phyloP scores from a whole-genome alignment of 1,284 basidiomycete genomes.

The Bjerkandera adusta region DNA sequence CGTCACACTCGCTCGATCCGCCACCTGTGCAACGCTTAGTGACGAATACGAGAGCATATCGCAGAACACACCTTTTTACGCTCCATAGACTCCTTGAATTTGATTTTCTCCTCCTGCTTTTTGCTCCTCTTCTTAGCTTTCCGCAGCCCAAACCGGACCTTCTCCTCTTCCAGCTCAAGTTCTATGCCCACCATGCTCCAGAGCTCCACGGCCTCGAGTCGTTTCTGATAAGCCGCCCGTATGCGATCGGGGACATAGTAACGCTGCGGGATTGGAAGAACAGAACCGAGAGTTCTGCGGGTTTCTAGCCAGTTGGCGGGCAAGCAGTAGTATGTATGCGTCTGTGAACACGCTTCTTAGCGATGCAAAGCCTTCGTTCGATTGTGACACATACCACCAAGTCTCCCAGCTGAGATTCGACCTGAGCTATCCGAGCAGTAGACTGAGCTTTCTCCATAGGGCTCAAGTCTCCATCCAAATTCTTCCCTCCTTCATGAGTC shows the following conservation, averaged over 20 bases:
- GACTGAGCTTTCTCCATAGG: conserved; percentile 47
- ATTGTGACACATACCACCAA: conserved; percentile 52
- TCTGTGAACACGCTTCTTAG: conserved; percentile 26
- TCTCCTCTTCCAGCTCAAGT: conserved; percentile 38
- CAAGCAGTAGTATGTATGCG: conserved; percentile 60
- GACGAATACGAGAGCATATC: not conserved
- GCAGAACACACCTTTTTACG: conserved; percentile 54
- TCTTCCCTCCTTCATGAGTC: conserved; percentile 34
- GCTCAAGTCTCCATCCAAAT: conserved; percentile 47
- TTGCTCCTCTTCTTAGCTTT: conserved; percentile 34
- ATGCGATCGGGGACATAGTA: conserved; percentile 71
- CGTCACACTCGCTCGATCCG: conserved; percentile 54
- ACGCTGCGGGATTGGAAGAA: conserved; percentile 64
- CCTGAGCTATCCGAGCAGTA: conserved; percentile 61
- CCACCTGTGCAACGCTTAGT: conserved; percentile 38
- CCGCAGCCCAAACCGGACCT: conserved; percentile 23
- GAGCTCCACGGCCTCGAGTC: conserved; percentile 60
- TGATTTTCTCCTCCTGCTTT: conserved; percentile 32
- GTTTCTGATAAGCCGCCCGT: conserved; percentile 49
- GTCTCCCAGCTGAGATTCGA: conserved; percentile 66
- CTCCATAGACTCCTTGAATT: conserved; percentile 53
- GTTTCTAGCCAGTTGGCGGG: conserved; percentile 63
- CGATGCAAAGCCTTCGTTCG: not conserved
- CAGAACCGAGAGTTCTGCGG: conserved; percentile 48
- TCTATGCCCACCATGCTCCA: conserved; percentile 54